Conservation (phyloP, 2,329 filamentous ascomycete genomes). For the Diaporthe citri region DNA sequence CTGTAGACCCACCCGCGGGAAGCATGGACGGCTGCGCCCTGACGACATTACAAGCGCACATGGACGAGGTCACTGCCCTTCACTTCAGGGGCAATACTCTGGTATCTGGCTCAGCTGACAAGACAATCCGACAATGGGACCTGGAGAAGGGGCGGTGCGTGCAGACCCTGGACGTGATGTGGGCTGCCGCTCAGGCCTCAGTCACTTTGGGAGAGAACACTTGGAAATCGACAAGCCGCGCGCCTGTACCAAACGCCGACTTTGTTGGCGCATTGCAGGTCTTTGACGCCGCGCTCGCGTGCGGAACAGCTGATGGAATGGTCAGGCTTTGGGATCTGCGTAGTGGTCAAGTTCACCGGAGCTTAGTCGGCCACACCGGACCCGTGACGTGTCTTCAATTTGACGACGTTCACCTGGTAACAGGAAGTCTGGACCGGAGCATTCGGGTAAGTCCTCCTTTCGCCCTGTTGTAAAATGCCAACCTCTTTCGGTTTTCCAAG, state of each 20-base stretch:
- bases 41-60: slow-evolving; percentile 89
- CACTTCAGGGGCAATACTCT: slow-evolving; percentile 91
- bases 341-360: slow-evolving; percentile 96
- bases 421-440: slow-evolving; percentile 91
- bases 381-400: slow-evolving; percentile 96
- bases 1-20: slow-evolving; percentile 78
- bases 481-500: not conserved
- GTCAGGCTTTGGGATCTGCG: slow-evolving; percentile 96
- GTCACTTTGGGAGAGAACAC: slow-evolving; percentile 72
- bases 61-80: slow-evolving; percentile 93
- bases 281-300: slow-evolving; percentile 94
- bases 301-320: slow-evolving; percentile 97
- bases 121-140: slow-evolving; percentile 98
- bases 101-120: slow-evolving; percentile 96
- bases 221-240: slow-evolving; percentile 81
- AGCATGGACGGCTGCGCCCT: slow-evolving; percentile 91
- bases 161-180: slow-evolving; percentile 96
- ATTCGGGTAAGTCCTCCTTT: slow-evolving; percentile 79
- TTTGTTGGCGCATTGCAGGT: slow-evolving; percentile 96
- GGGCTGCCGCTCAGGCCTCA: slow-evolving; percentile 93
- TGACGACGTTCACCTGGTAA: slow-evolving; percentile 94
- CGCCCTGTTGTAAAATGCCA: not conserved
- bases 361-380: slow-evolving; percentile 93
- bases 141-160: slow-evolving; percentile 96
- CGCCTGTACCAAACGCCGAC: slow-evolving; percentile 78